phyloP scores from a whole-genome alignment of 176 grass and related monocot species.

The Oryza brachyantha region DNA sequence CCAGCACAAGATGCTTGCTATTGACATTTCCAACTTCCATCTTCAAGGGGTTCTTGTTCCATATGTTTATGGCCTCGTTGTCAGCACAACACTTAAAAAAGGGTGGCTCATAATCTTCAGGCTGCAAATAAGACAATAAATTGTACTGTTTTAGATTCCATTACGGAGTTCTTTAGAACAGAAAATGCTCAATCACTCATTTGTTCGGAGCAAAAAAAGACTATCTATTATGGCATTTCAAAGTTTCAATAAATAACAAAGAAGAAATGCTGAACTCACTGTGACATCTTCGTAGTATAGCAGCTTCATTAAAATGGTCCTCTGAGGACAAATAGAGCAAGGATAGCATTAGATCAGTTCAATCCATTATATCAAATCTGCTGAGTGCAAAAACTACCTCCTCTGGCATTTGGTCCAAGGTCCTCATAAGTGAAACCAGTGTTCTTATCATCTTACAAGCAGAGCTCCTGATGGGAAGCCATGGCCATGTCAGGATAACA shows the following conservation, averaged over 20 bases:
- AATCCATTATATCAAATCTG: conserved; percentile 25
- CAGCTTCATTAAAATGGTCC: conserved; percentile 97
- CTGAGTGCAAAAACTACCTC: conserved; percentile 51
- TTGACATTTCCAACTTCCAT: conserved; percentile 97
- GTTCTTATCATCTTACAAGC: conserved; percentile 99
- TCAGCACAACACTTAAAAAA: conserved; percentile 87
- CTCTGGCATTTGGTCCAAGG: conserved; percentile 91
- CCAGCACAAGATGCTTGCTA: conserved; percentile 89
- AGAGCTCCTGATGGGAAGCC: conserved; percentile 58
- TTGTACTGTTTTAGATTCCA: conserved; percentile 21
- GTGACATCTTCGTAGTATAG: conserved; percentile 89
- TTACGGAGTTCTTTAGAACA: conserved; percentile 9
- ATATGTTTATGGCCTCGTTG: conserved; percentile 75
- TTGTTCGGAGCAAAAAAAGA: not conserved
- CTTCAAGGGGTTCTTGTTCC: conserved; percentile 92
- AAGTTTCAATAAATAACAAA: conserved; percentile 19
- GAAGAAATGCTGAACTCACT: conserved; percentile 48
- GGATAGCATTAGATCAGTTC: conserved; percentile 12
- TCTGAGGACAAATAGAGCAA: conserved; percentile 52
- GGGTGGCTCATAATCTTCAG: conserved; percentile 95
- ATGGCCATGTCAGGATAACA: conserved; percentile 24
- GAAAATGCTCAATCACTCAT: not conserved
- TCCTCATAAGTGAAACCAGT: conserved; percentile 96
- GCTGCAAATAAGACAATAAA: conserved; percentile 45
- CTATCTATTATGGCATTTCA: conserved; percentile 4